Conservation (phyloP, 1,284 basidiomycete species). For the Apiotrichum sp. region DNA sequence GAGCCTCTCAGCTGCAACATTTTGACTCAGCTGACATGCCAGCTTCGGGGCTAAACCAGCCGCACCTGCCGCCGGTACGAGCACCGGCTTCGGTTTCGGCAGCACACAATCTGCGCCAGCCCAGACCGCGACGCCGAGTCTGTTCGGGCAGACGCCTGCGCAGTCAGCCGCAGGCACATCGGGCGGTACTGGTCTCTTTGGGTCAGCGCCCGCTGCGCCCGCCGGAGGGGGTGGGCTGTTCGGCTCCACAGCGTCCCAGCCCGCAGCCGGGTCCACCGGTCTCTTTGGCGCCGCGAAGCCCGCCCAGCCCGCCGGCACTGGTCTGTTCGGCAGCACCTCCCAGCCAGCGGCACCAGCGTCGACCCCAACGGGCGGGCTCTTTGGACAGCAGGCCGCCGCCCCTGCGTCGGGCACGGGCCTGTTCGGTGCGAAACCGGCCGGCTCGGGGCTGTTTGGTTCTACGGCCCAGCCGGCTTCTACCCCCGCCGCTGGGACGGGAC, state of each 20-base stretch:
- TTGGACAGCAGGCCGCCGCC: too few species aligned
- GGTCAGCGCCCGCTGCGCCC: neutral
- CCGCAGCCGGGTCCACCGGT: slow-evolving; percentile 3
- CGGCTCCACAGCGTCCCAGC: neutral
- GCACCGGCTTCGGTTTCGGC: neutral
- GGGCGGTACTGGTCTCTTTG: slow-evolving; percentile 12
- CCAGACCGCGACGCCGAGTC: too few species aligned
- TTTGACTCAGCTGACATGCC: too few species aligned
- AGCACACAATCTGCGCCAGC: neutral
- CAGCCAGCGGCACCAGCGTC: too few species aligned
- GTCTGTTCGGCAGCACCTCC: too few species aligned
- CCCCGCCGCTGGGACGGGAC: slow-evolving; percentile 1
- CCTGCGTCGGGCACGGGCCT: too few species aligned
- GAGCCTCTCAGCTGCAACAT: too few species aligned
- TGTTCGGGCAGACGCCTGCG: neutral
- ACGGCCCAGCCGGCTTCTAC: neutral
- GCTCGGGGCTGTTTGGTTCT: slow-evolving; percentile 20
- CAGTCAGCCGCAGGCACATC: neutral
- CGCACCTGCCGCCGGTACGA: neutral
- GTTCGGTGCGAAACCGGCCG: neutral
- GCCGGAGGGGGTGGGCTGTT: slow-evolving; percentile 8
- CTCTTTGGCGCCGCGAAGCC: slow-evolving; percentile 4
- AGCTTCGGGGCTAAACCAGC: neutral
- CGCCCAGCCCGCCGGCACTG: too few species aligned
- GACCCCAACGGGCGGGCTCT: too few species aligned